Evolutionary conservation across 2,329 filamentous ascomycete species (phyloP), one percentile per base, ranked within the genome.

Genomic region (Kalaharituber pfeilii): DNA sequence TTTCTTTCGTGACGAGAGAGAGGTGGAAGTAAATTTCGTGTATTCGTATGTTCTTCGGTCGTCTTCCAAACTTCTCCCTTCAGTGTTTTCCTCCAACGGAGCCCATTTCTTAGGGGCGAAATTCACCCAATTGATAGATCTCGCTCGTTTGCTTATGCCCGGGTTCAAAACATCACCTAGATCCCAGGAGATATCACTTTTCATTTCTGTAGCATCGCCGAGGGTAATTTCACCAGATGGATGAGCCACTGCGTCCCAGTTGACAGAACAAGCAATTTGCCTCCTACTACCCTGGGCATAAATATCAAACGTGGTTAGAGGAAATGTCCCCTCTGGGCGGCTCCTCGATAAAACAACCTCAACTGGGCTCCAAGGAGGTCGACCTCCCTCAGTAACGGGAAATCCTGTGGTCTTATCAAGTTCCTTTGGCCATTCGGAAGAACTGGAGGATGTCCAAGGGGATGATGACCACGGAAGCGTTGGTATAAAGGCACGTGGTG

Each of bases 291-390:
- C 53, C 49, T 57, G 56, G 25, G 56, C 52, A 49, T 54, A 57
- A 22, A 57, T 29, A 49, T 58, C 55, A 27, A 58, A 58, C 13
- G 51, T 18, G 2, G 56, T 58, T 39, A 54, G 39, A 4, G 56
- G 42, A 29, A 57, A 53, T 50, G 36, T 8, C 8, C 49, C 52
- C 5, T 52, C 52, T 26, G 49, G 24, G 20, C 30, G 24, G 20
- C 44, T 11, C 45, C 24, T 15, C 22, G 42, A 22, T 47, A 25
- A 13, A 5, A 47, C 22, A 15, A 22, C 15, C 25, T 47, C 42
- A 22, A 15, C 24, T 15, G 18, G 13, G 25, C n/a, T 18, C 42
- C n/a, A 22, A 9, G 39, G 7, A 13, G 8, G 9, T 45, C 20
- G 9, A 15, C 33, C 33, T 39, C 33, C 4, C 5, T 39, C 20